Base-by-base conservation (phyloP, 2,329 filamentous ascomycete genomes). In the Penicillium fuscoglaucum region DNA sequence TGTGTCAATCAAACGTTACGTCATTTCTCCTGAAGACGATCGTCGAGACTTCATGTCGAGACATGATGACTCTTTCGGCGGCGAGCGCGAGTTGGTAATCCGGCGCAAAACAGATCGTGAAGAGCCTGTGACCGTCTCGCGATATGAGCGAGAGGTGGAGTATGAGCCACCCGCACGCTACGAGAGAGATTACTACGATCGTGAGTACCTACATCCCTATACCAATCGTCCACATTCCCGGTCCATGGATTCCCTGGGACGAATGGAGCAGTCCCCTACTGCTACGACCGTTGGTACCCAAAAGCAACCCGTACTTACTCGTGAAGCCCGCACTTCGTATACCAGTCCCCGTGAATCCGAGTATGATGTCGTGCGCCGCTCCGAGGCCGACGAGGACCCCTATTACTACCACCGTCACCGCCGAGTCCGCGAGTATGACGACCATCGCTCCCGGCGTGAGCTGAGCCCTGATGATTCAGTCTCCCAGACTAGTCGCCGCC, bases 331-430 rank as follows among this genome's bases (percentile, higher is more conserved):
- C 61, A 77, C 78, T 56, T 76, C 82, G 57, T 80, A 84, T 58
- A 70, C 80, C 35, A 68, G 72, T 50, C 71, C 76, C 21, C 80
- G 80, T 49, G 83, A 87, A 65, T 81, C 82, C 28, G 80, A 83
- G 41, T 87, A 84, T 62, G 84, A 87, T 58, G 75, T 87, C 54
- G 78, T 87, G 59, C 84, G 85, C 64, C 83, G 83, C 39, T 78
- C 83, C 26, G 83, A 87, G 61, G 73, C 80, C 26, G 74, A 78
- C n/a, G 72, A 81, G 57, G 83, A 86, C 39, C 82, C 85, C 59
- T 86, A 87, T 68, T 87, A 85, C 67, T 86, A 86, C 68, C 82
- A 86, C 65, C 81, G 83, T 56, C 77, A 86, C 65, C 81, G 84
- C 57, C 76, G 80, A 43, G 74, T 82, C 44, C 79, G 82, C 55